These are phyloP conservation scores for Heliamphora exappendiculata DNA, from an alignment of 148 eudicot species.

Conservation along the genomic window DNA sequence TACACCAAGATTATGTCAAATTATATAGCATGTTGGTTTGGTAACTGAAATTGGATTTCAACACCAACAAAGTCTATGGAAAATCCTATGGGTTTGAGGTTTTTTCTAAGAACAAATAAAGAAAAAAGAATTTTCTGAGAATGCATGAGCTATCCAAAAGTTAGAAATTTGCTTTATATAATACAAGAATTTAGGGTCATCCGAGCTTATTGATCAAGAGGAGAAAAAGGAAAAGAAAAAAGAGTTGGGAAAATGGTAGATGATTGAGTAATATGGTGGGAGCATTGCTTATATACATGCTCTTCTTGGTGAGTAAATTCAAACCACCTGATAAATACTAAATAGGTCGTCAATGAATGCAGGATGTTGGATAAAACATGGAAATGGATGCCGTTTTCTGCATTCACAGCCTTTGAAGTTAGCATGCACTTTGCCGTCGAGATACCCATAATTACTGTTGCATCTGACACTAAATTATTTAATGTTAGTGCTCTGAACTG, in stretches of 20 bases:
- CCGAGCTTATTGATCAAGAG: neutral
- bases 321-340: neutral
- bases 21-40: neutral
- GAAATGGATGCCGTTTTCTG: neutral
- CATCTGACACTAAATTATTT: neutral
- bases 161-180: neutral
- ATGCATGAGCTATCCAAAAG: neutral
- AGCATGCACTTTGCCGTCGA: neutral
- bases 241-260: neutral
- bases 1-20: neutral
- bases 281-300: neutral
- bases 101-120: neutral
- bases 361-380: neutral
- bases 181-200: neutral
- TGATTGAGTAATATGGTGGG: neutral
- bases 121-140: neutral
- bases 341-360: neutral
- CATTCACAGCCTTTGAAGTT: neutral
- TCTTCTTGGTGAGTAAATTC: neutral
- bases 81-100: conserved; percentile 1
- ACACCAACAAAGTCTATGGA: neutral
- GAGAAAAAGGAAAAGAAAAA: neutral
- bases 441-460: neutral
- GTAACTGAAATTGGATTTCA: neutral
- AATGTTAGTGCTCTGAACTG: neutral